Evolutionary conservation across 352 stramenopile species (phyloP).

Genomic region (Pythium grandisporangium): DNA sequence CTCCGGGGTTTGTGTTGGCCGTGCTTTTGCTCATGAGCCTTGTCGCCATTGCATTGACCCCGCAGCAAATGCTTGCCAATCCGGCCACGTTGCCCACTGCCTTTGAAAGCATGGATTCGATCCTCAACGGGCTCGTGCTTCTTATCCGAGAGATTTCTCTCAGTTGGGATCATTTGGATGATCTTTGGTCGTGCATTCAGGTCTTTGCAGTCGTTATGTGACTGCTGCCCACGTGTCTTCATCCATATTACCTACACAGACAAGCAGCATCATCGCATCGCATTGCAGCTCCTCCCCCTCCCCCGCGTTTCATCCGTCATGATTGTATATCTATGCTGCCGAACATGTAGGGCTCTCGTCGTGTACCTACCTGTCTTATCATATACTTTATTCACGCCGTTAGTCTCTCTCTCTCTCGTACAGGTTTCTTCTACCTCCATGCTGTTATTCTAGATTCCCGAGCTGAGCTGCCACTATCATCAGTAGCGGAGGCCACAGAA

Average conservation of each 20-base stretch:
- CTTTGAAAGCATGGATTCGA: slow-evolving; percentile 33
- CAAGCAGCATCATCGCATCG: no score
- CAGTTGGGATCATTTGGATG: slow-evolving; percentile 43
- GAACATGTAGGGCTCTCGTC: neutral
- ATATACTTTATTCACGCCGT: neutral
- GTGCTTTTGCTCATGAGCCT: slow-evolving; percentile 57
- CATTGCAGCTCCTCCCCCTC: no score
- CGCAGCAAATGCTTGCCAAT: slow-evolving; percentile 49
- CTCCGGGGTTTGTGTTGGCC: slow-evolving; percentile 64
- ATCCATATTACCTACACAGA: neutral
- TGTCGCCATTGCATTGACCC: slow-evolving; percentile 45
- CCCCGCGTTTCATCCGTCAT: no score
- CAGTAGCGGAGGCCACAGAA: slow-evolving; percentile 82
- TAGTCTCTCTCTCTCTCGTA: no score
- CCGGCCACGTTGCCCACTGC: slow-evolving; percentile 39
- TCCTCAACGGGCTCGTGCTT: slow-evolving; percentile 52
- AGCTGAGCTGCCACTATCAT: neutral
- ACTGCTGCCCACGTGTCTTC: neutral
- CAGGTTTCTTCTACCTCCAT: no score
- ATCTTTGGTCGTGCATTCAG: slow-evolving; percentile 43
- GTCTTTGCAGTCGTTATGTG: slow-evolving; percentile 51
- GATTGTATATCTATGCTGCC: no score
- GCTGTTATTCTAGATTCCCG: no score
- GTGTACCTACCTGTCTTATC: neutral
- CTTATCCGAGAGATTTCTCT: slow-evolving; percentile 59